Conservation (phyloP, 2,329 filamentous ascomycete species). For the Penicillium polonicum region DNA sequence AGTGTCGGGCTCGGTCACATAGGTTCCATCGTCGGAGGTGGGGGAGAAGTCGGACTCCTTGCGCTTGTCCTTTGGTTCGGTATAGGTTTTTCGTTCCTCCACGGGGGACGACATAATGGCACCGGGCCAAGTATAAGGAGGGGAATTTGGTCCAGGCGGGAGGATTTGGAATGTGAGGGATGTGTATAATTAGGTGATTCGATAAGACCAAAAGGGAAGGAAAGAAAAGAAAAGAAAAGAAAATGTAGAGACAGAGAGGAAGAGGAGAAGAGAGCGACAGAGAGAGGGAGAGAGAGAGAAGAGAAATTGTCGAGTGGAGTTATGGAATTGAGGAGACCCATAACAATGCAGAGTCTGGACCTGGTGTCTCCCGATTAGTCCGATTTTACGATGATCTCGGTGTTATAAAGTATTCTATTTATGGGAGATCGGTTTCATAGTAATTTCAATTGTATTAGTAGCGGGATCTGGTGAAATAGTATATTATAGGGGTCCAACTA, state of each 20-base stretch:
- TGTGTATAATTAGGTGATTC: not conserved
- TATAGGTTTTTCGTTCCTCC: constrained; percentile 30
- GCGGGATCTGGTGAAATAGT: too few relatives aligned
- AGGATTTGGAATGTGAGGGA: not conserved
- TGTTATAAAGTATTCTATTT: not conserved
- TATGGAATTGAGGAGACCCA: not conserved
- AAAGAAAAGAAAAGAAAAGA: not conserved
- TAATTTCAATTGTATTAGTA: not conserved
- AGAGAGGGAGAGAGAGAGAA: not conserved
- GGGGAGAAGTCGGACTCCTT: constrained; percentile 27
- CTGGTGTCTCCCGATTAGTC: not conserved
- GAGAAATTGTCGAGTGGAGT: constrained; percentile 11
- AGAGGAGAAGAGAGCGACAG: not conserved
- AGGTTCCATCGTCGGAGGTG: constrained; percentile 34
- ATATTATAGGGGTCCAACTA: not conserved
- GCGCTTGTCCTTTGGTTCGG: constrained; percentile 28
- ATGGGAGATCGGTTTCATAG: not conserved
- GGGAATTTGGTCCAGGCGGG: constrained; percentile 2
- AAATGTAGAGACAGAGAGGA: not conserved
- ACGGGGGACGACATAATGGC: constrained; percentile 39
- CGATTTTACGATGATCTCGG: not conserved
- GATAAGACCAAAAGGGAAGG: not conserved
- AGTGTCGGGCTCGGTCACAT: constrained; percentile 25
- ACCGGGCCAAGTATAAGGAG: constrained; percentile 26
- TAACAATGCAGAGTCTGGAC: constrained; percentile 4